These are phyloP conservation scores for Penicillium paxilli DNA, from an alignment of 495 filamentous ascomycete species.

Conservation along the genomic window DNA sequence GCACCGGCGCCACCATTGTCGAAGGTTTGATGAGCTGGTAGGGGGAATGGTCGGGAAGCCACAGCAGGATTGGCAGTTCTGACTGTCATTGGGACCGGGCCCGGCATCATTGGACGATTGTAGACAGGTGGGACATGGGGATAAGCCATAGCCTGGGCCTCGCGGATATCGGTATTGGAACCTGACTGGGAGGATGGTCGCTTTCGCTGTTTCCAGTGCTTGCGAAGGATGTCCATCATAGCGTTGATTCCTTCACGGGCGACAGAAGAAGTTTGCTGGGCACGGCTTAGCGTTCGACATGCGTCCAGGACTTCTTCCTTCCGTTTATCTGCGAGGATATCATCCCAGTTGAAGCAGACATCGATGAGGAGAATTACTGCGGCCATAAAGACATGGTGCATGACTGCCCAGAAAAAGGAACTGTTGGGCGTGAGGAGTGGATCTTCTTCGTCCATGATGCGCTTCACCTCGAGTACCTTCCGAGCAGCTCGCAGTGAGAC, in stretches of 20 bases:
- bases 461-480: conserved; percentile 39
- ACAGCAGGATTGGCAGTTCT: too few species aligned
- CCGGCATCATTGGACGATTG: too few species aligned
- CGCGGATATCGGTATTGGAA: too few species aligned
- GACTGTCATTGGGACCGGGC: too few species aligned
- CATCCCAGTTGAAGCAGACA: conserved; percentile 46
- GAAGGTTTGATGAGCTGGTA: background rate
- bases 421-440: conserved; percentile 25
- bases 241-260: conserved; percentile 35
- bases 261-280: conserved; percentile 30
- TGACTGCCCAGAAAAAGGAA: conserved; percentile 36
- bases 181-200: too few species aligned
- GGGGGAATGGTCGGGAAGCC: background rate
- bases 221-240: conserved; percentile 37
- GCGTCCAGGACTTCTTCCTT: conserved; percentile 44
- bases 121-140: too few species aligned
- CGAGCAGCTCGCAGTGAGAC: conserved; percentile 46
- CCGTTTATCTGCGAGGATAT: conserved; percentile 38
- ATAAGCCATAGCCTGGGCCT: too few species aligned
- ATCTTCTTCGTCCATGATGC: conserved; percentile 41
- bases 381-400: conserved; percentile 50
- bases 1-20: too few species aligned
- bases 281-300: conserved; percentile 43
- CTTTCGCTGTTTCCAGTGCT: conserved; percentile 30
- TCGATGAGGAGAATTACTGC: conserved; percentile 47